Evolutionary conservation across 805 yeast species (phyloP).

Genomic region (Lachancea quebecensis): DNA sequence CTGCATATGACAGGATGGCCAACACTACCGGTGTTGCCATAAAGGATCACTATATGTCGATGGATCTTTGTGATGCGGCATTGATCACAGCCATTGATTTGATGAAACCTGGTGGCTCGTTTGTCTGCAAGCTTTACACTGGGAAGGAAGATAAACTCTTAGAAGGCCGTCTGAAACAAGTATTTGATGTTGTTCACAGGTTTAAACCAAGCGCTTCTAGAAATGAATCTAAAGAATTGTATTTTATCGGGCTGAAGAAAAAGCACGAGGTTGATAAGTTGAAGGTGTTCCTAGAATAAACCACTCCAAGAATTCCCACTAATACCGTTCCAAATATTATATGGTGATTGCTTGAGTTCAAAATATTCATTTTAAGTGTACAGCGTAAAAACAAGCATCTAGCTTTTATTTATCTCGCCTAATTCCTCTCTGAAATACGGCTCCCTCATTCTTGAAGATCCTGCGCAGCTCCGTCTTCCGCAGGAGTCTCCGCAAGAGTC

Average conservation of each 20-base stretch:
- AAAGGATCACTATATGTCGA: conserved; percentile 75
- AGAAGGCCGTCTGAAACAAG: conserved; percentile 49
- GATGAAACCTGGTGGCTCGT: conserved; percentile 61
- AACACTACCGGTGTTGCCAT: conserved; percentile 80
- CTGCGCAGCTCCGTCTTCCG: conserved; percentile 15
- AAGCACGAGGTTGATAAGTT: conserved; percentile 37
- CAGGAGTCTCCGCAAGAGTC: conserved; percentile 12
- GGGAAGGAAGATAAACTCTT: conserved; percentile 71
- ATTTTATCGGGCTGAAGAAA: conserved; percentile 62
- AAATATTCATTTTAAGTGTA: neutral
- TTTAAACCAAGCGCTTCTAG: conserved; percentile 81
- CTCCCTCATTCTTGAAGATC: conserved; percentile 10
- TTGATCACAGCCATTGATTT: conserved; percentile 64
- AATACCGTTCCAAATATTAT: neutral
- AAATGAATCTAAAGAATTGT: conserved; percentile 72
- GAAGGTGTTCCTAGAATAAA: conserved; percentile 34
- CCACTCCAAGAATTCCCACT: too few species aligned
- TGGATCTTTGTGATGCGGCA: conserved; percentile 89
- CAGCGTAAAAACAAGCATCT: neutral
- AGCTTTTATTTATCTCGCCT: neutral
- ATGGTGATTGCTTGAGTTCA: neutral
- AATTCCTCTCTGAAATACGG: neutral
- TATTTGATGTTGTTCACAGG: conserved; percentile 57
- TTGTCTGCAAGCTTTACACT: conserved; percentile 78
- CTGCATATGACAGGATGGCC: conserved; percentile 83